Evolutionary conservation across 176 grass and related monocot species (phyloP), one percentile per base, ranked within the genome.

Genomic region (Areca catechu): DNA sequence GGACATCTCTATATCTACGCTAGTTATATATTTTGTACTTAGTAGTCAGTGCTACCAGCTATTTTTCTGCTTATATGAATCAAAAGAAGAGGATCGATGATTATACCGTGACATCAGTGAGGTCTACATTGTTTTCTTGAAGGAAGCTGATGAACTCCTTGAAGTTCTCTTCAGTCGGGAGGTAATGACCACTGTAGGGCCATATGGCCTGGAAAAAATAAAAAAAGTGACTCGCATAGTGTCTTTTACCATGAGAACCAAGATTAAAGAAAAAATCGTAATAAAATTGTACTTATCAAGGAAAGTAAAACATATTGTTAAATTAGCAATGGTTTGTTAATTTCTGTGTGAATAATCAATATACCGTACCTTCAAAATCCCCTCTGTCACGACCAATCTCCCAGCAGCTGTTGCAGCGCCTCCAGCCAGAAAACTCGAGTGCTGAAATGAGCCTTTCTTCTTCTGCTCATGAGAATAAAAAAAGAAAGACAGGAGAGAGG

Each of bases 401-500:
- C 94, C 94, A 10, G 94, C 87, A 17, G 88, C 71, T 60, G 65
- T 89, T 73, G 91, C 93, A 4, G 94, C 88, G 49, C 81, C 94
- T 30, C 89, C 89, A 21, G 89, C 50, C 15, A 95, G 81, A 71
- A 95, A 95, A 27, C 89, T 95, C 1, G 89, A 95, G 70, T 95
- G 89, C 34, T 95, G 89, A 83, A 98, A 98, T 1, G 70, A 83
- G 0, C 94, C 94, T 82, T 93, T 98, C 84, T 81, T 89, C 72
- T 98, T 98, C 94, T 98, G 94, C 57, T 62, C 50, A 48, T 53
- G 54, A 9, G 5, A 19, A 24, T 22, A 53, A 71, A 7, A 50
- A 19, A 24, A 37, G 37, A 70, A 6, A 50, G 3, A 20, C 10
- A 53, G 17, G 22, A 28, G 34, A 43, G 34, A 43, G 34, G 34